Percentiles rank a stretch among this genome's conserved stretches.
These are phyloP conservation scores for Phialemoniopsis sp. DNA, from an alignment of 2,329 filamentous ascomycete species.

Conservation along the genomic window DNA sequence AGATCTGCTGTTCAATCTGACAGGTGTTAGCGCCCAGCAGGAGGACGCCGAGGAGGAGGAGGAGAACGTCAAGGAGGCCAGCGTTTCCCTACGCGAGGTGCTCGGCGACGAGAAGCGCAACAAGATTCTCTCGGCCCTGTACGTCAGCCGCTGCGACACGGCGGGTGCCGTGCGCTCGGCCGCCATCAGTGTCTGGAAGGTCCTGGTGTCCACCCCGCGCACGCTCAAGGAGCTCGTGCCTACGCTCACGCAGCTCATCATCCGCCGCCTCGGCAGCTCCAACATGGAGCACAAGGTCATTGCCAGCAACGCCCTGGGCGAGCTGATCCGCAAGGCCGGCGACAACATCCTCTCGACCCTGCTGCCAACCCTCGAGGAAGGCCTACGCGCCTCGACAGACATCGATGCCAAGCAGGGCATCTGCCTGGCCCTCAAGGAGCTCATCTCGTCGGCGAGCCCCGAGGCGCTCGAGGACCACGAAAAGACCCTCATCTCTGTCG, in stretches of 20 bases:
- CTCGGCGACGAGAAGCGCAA: conserved; percentile 95
- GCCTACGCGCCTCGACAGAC: conserved; percentile 82
- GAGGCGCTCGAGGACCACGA: conserved; percentile 93
- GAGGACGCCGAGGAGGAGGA: conserved; percentile 70
- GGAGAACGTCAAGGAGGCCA: conserved; percentile 75
- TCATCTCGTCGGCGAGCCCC: conserved; percentile 82
- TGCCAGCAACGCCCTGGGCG: conserved; percentile 92
- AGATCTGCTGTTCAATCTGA: conserved; percentile 95
- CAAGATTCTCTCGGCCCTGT: conserved; percentile 94
- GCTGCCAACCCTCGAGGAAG: conserved; percentile 87
- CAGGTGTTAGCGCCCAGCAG: conserved; percentile 75
- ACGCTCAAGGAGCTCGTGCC: conserved; percentile 95
- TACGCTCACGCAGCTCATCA: conserved; percentile 90
- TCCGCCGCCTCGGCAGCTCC: conserved; percentile 86
- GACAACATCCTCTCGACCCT: conserved; percentile 87
- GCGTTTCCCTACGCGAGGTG: conserved; percentile 87
- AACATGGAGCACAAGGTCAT: conserved; percentile 99
- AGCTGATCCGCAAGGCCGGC: conserved; percentile 94
- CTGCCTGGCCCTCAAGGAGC: conserved; percentile 89
- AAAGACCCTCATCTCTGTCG: conserved; percentile 89
- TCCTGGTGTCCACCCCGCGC: conserved; percentile 83
- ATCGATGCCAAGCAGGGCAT: conserved; percentile 95
- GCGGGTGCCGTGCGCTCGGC: conserved; percentile 85
- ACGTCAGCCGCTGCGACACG: conserved; percentile 97
- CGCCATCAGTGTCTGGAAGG: conserved; percentile 94